These are phyloP conservation scores for Sarocladiaceae sp. DNA, from an alignment of 2,329 filamentous ascomycete genomes.

Conservation along the genomic window DNA sequence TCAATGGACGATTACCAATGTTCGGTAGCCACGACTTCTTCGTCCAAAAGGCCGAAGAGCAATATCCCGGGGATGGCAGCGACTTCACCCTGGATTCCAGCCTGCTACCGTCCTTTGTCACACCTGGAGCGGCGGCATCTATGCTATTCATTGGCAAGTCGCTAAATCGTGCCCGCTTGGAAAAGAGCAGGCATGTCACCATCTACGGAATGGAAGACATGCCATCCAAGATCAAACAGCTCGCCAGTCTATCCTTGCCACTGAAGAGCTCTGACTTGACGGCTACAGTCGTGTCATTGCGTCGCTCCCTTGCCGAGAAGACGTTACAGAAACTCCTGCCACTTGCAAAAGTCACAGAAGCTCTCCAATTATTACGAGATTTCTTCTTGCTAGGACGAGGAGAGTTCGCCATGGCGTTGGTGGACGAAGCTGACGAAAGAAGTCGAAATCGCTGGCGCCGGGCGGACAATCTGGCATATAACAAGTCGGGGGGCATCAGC, in stretches of 20 bases:
- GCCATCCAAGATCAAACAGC: constrained; percentile 62
- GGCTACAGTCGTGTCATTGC: constrained; percentile 68
- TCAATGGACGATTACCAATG: constrained; percentile 79
- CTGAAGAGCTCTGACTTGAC: constrained; percentile 69
- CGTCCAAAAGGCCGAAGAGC: constrained; percentile 47
- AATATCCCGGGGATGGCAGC: constrained; percentile 20
- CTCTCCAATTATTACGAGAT: constrained; percentile 72
- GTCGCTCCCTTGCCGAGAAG: constrained; percentile 77
- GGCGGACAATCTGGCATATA: constrained; percentile 53
- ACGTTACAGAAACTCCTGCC: constrained; percentile 80
- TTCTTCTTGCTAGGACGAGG: constrained; percentile 86
- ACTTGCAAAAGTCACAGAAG: constrained; percentile 68
- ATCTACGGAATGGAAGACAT: constrained; percentile 55
- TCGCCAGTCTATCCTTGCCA: constrained; percentile 68
- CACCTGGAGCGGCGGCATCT: constrained; percentile 67
- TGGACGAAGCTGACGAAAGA: constrained; percentile 78
- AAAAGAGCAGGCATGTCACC: constrained; percentile 31
- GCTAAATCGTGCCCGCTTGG: constrained; percentile 71
- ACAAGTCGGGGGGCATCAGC: constrained; percentile 45
- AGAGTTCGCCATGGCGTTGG: constrained; percentile 85
- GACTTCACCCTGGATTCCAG: constrained; percentile 55
- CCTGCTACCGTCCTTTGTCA: constrained; percentile 77
- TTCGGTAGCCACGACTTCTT: constrained; percentile 86
- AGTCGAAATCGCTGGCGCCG: constrained; percentile 69
- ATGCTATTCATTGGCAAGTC: constrained; percentile 90